Evolutionary conservation across 108 stramenopile species (phyloP), one percentile per base, ranked within the genome.

Genomic region (Skeletonema marinoi): DNA sequence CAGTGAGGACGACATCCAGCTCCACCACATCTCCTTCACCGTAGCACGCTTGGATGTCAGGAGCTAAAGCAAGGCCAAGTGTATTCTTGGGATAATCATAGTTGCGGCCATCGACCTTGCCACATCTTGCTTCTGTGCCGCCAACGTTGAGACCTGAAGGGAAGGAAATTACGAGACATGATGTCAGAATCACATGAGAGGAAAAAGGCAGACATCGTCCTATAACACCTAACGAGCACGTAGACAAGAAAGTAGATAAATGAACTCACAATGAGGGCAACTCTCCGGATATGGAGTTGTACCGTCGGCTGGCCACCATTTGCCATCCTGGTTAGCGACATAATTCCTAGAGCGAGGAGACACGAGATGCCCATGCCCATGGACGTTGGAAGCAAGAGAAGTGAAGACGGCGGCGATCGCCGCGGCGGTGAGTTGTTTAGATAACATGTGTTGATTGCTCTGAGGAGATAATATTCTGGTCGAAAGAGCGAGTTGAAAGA

Each of bases 31-130:
- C 65, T 30, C 85, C 85, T 32, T 67, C 30, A 7, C 31, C 33
- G 54, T 80, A 86, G 11, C 17, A 62, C 13, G 59, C 75, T 30
- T 85, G 77, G 9, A 74, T 63, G 2, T 16, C 31, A 33, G 72
- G 63, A n/a, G 87, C 61, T 54, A 87, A 82, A 35, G 25, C 25
- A 25, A 25, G 25, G 25, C 80, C 83, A 35, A 64, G 63, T 39
- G 63, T 8, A 38, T 64, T 64, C 63, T 64, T 64, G 17, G 63
- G 63, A 19, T 17, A 35, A 64, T 64, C 63, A 39, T 64, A 64
- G 38, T 64, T 64, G 32, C 32, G 63, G 1, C 25, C 21, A 8
- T 6, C 63, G 32, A 19, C 21, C 9, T 11, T 33, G 36, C 63
- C 63, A 64, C 63, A 64, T 1, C 31, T 10, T 14, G 63, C 63